Evolutionary conservation across 441 rosid species (phyloP), one percentile per base, ranked within the genome.

Genomic region (Euphorbia schlechtendalii): DNA sequence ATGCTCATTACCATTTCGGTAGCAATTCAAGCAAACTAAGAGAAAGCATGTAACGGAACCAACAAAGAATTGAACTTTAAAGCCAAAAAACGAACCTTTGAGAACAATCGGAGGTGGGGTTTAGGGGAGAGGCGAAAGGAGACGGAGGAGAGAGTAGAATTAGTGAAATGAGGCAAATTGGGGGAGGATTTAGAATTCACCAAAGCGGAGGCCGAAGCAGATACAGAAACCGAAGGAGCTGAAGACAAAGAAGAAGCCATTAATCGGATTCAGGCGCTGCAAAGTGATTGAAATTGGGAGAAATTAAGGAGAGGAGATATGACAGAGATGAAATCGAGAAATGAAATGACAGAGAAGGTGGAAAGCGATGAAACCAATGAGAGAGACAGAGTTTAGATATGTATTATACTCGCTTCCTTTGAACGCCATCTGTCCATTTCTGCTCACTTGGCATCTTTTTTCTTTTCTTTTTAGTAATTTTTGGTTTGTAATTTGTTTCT

Each of bases 21-120:
- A 43, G 17, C 24, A 28, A 66, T 36, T 41, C 52, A 54, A 36
- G 21, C 13, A 18, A 56, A 56, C 61, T 27, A 56, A 14, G 27
- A 63, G 17, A 36, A 22, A 51, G 9, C 18, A 52, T 18, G n/a
- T 17, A 41, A 52, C 9, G 32, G 13, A 25, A 34, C 28, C 27
- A 38, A 24, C 17, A 52, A 52, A 22, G 7, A 40, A 57, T 8
- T 15, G 9, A 11, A 7, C 5, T 8, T 56, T 46, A 49, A 45
- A 22, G 12, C 21, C 43, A 24, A 27, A 61, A 34, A 52, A 38
- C 10, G 22, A 64, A 85, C 95, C 92, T 83, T 79, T 69, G 85
- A 41, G 66, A 71, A 70, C 67, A 85, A 76, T 34, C 75, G 81
- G 70, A 79, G 81, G 76, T 75, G 79, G n/a, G 82, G 80, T 34